Percentiles rank a stretch among this genome's conserved stretches.
These are phyloP conservation scores for Aspergillus felis DNA, from an alignment of 2,329 filamentous ascomycete genomes.

Conservation along the genomic window DNA sequence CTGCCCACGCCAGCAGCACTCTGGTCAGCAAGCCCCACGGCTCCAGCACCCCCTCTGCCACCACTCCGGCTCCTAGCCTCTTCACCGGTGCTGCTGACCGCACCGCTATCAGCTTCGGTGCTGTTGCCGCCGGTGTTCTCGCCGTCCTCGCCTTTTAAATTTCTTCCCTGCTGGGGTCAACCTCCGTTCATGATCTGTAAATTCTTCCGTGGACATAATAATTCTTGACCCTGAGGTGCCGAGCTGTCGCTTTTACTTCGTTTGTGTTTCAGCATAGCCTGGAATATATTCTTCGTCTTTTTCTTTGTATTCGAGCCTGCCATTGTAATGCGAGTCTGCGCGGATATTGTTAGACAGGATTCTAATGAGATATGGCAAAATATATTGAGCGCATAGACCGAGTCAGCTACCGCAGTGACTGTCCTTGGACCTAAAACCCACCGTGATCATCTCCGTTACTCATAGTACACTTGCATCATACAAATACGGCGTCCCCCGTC, in stretches of 20 bases:
- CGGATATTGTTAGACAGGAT: background rate
- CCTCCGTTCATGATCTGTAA: background rate
- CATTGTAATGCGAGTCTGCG: background rate
- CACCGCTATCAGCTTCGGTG: conserved; percentile 33
- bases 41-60: conserved; percentile 6
- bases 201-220: background rate
- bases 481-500: too few relatives aligned
- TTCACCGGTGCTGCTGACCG: conserved; percentile 34
- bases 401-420: background rate
- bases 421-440: background rate
- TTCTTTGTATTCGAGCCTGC: background rate
- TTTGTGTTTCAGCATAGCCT: background rate
- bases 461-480: too few relatives aligned
- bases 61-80: conserved; percentile 9
- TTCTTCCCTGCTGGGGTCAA: background rate
- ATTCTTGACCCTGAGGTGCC: background rate
- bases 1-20: conserved; percentile 4
- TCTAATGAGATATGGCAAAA: background rate
- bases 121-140: conserved; percentile 30
- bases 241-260: conserved; percentile 4
- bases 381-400: background rate
- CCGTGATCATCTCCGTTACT: too few relatives aligned
- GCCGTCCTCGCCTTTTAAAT: conserved; percentile 35
- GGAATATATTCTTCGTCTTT: background rate
- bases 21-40: conserved; percentile 2